Conservation (phyloP, 2,329 filamentous ascomycete genomes). For the Penicillium sp. region DNA sequence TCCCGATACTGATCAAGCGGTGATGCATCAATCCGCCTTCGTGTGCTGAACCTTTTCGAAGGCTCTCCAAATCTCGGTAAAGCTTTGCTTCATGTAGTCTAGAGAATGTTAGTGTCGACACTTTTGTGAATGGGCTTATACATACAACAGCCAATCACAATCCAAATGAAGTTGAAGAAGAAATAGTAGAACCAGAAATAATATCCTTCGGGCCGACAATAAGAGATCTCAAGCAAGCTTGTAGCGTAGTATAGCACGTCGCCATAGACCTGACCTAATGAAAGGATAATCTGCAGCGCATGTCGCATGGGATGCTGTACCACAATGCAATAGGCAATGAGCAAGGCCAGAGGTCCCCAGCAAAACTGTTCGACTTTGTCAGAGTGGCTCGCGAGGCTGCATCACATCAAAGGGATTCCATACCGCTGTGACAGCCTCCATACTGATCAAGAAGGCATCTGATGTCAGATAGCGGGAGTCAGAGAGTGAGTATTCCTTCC, state of each 20-base stretch:
- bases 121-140: not conserved
- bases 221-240: constrained; percentile 52
- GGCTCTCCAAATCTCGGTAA: not conserved
- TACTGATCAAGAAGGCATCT: constrained; percentile 76
- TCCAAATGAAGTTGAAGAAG: constrained; percentile 59
- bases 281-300: constrained; percentile 54
- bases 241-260: constrained; percentile 59
- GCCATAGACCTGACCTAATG: constrained; percentile 58
- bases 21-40: not conserved
- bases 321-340: constrained; percentile 52
- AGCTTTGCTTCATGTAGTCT: not conserved
- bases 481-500: constrained; percentile 84
- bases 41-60: not conserved
- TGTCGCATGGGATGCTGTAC: constrained; percentile 52
- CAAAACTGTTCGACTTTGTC: constrained; percentile 32
- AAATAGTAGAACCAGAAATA: constrained; percentile 62
- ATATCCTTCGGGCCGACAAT: constrained; percentile 55
- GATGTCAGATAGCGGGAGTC: constrained; percentile 80
- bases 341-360: constrained; percentile 59
- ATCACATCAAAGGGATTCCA: not conserved
- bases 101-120: not conserved
- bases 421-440: constrained; percentile 77
- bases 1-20: too few species aligned
- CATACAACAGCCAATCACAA: constrained; percentile 50
- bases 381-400: not conserved